phyloP scores from a whole-genome alignment of 139 green algal genomes.

The Chlamydomonas incerta region DNA sequence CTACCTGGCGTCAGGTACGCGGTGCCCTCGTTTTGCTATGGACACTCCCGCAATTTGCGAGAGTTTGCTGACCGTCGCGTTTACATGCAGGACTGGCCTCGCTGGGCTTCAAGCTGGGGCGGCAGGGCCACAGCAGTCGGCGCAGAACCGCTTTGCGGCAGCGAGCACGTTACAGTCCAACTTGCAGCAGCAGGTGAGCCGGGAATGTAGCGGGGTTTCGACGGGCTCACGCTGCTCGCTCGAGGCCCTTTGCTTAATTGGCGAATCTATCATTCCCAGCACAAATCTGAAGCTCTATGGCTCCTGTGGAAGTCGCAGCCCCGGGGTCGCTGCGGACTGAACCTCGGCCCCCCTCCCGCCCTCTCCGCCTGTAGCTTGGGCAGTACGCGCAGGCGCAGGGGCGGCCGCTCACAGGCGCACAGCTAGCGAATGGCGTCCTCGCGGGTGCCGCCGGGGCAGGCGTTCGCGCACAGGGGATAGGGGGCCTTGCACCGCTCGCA shows the following conservation, averaged over 20 bases:
- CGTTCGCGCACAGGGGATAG: constrained; percentile 27
- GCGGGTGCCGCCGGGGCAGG: constrained; percentile 13
- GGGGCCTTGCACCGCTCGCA: constrained; percentile 14
- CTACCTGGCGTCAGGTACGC: constrained; percentile 47
- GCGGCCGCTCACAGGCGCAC: constrained; percentile 20
- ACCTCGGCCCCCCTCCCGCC: background rate
- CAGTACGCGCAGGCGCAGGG: constrained; percentile 39
- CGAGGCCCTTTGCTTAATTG: no score
- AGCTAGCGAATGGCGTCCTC: constrained; percentile 35
- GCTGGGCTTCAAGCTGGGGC: constrained; percentile 36
- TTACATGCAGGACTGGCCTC: constrained; percentile 18
- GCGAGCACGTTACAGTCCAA: constrained; percentile 47
- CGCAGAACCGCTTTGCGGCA: constrained; percentile 40
- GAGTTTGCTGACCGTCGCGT: background rate
- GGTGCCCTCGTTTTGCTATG: background rate
- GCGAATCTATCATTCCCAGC: no score
- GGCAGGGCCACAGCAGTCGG: constrained; percentile 38
- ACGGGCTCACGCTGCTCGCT: no score
- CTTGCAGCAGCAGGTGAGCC: constrained; percentile 30
- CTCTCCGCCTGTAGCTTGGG: constrained; percentile 8
- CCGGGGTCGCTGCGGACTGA: background rate
- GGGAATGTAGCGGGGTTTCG: no score
- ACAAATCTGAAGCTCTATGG: no score
- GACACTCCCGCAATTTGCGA: background rate
- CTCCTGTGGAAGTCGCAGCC: no score